Evolutionary conservation across 805 yeast species (phyloP).

Genomic region (Tetrapisispora iriomotensis): DNA sequence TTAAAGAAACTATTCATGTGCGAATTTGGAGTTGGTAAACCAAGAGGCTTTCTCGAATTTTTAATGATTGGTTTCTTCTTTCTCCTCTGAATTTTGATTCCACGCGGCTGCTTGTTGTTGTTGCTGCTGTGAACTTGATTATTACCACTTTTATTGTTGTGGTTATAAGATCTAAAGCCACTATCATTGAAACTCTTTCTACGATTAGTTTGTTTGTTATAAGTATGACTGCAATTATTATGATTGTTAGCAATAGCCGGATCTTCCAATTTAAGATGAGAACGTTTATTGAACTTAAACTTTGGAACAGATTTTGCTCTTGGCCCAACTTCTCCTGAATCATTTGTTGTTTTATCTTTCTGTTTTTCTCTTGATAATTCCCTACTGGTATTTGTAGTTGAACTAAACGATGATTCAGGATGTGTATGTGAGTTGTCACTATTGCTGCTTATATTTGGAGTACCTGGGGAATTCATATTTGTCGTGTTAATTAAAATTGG

Average conservation of each 20-base stretch:
- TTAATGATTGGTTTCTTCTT: constrained; percentile 21
- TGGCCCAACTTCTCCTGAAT: constrained; percentile 2
- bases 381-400: neutral
- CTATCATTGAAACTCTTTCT: constrained; percentile 7
- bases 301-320: constrained; percentile 26
- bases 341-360: too few relatives aligned
- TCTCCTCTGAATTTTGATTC: constrained; percentile 20
- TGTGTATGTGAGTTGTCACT: constrained; percentile 1
- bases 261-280: constrained; percentile 9
- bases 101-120: constrained; percentile 11
- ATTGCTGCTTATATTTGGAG: neutral
- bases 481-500: neutral
- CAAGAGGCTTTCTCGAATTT: constrained; percentile 47
- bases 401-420: neutral
- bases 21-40: constrained; percentile 50
- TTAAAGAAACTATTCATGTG: constrained; percentile 34
- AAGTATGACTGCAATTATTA: neutral
- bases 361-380: neutral
- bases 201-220: neutral
- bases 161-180: constrained; percentile 7
- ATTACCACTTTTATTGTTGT: constrained; percentile 8
- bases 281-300: constrained; percentile 22
- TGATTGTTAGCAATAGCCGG: neutral
- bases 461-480: neutral
- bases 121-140: constrained; percentile 10